Percentiles rank a stretch among this genome's conserved stretches.
Conservation (phyloP, 73 alveolate genomes). For the Paramecium tetraurelia region DNA sequence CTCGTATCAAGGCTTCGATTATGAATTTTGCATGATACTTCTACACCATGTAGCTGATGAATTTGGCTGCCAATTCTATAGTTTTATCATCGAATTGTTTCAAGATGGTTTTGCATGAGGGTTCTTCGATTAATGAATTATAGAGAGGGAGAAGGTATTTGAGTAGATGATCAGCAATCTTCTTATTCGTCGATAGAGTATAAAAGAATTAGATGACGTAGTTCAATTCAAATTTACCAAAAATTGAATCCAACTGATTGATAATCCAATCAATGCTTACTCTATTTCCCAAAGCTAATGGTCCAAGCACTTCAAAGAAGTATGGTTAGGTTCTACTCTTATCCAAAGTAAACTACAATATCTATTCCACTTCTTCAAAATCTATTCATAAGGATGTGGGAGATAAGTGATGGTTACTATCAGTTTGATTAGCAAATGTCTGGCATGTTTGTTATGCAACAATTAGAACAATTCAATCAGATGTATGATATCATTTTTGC, state of each 20-base stretch:
- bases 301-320: neutral
- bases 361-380: slow-evolving; percentile 17
- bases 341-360: neutral
- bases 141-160: neutral
- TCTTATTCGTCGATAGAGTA: neutral
- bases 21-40: neutral
- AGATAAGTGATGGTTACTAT: neutral
- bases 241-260: neutral
- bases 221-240: neutral
- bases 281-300: neutral
- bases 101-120: neutral
- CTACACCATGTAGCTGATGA: neutral
- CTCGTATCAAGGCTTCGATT: neutral
- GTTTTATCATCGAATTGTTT: slow-evolving; percentile 33
- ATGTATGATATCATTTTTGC: slow-evolving; percentile 3
- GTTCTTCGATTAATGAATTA: neutral
- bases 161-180: neutral
- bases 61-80: neutral
- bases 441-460: neutral
- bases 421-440: neutral
- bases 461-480: slow-evolving; percentile 6
- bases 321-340: neutral
- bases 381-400: slow-evolving; percentile 1
- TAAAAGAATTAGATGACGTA: neutral
- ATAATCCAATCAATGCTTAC: neutral